A percentile compares a stretch with the other conserved stretches of the same genome.
phyloP scores from a whole-genome alignment of 495 filamentous ascomycete species.

The Penicillium manginii region DNA sequence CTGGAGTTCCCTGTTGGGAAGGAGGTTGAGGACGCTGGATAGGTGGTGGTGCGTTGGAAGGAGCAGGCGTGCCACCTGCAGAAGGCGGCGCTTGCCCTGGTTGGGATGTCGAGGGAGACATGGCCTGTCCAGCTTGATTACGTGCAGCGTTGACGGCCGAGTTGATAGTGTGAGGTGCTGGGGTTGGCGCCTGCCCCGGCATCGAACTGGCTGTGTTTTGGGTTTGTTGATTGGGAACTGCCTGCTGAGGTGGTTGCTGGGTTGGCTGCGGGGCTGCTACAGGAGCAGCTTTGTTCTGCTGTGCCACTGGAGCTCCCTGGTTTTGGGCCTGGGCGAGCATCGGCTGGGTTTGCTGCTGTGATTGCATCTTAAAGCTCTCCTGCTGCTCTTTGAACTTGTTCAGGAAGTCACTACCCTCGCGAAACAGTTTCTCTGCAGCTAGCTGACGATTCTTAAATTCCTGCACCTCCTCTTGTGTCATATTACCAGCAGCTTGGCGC shows the following conservation, averaged over 20 bases:
- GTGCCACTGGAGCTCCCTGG: slow-evolving; percentile 15
- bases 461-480: slow-evolving; percentile 48
- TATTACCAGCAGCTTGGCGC: slow-evolving; percentile 41
- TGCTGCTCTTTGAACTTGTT: slow-evolving; percentile 54
- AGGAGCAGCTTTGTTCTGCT: slow-evolving; percentile 19
- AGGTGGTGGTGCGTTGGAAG: slow-evolving; percentile 49
- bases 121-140: slow-evolving; percentile 45
- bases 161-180: slow-evolving; percentile 56
- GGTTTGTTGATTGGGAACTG: slow-evolving; percentile 29
- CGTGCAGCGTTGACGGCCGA: slow-evolving; percentile 57
- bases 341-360: slow-evolving; percentile 40
- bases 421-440: slow-evolving; percentile 48
- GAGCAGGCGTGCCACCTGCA: slow-evolving; percentile 43
- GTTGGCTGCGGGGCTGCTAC: slow-evolving; percentile 9
- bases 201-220: slow-evolving; percentile 29
- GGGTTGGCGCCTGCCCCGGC: slow-evolving; percentile 44
- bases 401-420: slow-evolving; percentile 51
- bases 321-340: slow-evolving; percentile 28
- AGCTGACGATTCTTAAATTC: slow-evolving; percentile 47
- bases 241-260: slow-evolving; percentile 14
- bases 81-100: slow-evolving; percentile 42
- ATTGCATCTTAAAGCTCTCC: slow-evolving; percentile 46
- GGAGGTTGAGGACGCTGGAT: slow-evolving; percentile 47
- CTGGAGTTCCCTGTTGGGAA: slow-evolving; percentile 42
- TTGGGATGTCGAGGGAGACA: slow-evolving; percentile 45